These are phyloP conservation scores for Crithidia mellificae DNA, from an alignment of 208 protist genomes.

Conservation along the genomic window DNA sequence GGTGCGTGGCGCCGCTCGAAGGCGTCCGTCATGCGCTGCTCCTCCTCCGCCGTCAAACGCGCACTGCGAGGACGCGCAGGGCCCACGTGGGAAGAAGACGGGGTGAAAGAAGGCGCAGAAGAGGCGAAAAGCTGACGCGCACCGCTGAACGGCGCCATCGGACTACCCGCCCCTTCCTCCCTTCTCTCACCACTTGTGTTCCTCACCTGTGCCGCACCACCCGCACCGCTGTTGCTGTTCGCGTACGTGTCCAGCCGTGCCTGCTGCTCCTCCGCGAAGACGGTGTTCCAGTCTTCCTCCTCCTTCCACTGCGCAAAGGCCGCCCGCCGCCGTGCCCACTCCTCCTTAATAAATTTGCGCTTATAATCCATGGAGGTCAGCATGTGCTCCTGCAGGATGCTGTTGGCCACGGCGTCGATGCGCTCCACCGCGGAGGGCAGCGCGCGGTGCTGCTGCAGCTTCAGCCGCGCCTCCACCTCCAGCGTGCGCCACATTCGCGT, in stretches of 20 bases:
- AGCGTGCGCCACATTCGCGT: constrained; percentile 57
- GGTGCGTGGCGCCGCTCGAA: constrained; percentile 10
- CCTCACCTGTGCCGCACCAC: too few species aligned
- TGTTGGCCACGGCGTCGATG: constrained; percentile 67
- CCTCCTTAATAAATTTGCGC: constrained; percentile 57
- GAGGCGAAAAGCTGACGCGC: neutral
- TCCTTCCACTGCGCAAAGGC: constrained; percentile 49
- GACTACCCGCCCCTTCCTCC: too few species aligned
- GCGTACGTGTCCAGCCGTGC: neutral
- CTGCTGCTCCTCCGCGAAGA: constrained; percentile 6
- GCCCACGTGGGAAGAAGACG: neutral
- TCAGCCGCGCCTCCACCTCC: constrained; percentile 63
- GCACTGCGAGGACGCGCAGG: constrained; percentile 6
- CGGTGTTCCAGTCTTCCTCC: constrained; percentile 36
- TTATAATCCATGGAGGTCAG: constrained; percentile 76
- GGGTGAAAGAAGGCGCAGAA: too few species aligned
- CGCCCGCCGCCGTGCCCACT: constrained; percentile 44
- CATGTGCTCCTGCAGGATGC: constrained; percentile 82
- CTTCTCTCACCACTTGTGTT: too few species aligned
- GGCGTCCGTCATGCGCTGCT: constrained; percentile 17
- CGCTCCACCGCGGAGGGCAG: constrained; percentile 49
- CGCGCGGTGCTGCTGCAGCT: constrained; percentile 59
- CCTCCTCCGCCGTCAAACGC: constrained; percentile 16
- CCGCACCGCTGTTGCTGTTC: neutral
- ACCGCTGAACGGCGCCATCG: neutral